Percentiles rank a stretch among this genome's conserved stretches.
Evolutionary conservation across 495 filamentous ascomycete genomes (phyloP).

Genomic region (Podospora comata): DNA sequence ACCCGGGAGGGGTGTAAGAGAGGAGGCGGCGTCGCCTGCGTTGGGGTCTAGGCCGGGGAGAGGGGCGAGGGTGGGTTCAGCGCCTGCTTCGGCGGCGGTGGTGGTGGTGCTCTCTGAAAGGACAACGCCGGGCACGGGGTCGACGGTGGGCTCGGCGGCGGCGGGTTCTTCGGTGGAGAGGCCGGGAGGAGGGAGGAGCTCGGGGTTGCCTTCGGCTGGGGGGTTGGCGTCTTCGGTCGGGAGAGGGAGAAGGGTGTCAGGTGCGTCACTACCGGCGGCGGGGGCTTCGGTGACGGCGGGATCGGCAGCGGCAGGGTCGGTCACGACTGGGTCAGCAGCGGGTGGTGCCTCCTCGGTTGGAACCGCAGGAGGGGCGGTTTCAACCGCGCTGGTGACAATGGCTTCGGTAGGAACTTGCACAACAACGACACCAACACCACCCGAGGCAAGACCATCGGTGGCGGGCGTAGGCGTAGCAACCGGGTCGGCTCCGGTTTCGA

Average conservation of each 20-base stretch:
- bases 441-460: constrained; percentile 12
- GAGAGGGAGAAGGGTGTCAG: not conserved
- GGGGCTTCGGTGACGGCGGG: not conserved
- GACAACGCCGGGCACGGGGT: not conserved
- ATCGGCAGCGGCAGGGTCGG: not conserved
- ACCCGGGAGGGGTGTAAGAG: constrained; percentile 7
- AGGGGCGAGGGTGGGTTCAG: constrained; percentile 8
- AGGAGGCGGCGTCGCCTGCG: not conserved
- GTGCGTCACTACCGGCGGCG: not conserved
- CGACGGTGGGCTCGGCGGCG: constrained; percentile 4
- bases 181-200: not conserved
- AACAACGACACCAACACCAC: constrained; percentile 32
- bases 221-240: not conserved
- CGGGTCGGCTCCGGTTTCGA: not conserved
- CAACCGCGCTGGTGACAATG: constrained; percentile 22
- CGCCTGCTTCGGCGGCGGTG: not conserved
- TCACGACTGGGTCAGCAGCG: not conserved
- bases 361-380: constrained; percentile 14
- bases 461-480: not conserved
- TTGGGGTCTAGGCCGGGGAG: constrained; percentile 9
- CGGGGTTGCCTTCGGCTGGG: not conserved
- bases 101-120: constrained; percentile 3
- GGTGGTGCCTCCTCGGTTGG: constrained; percentile 5
- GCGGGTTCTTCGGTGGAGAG: not conserved
- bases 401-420: constrained; percentile 26